Conservation (phyloP, 805 yeast species). For the Candida vartiovaarae region DNA sequence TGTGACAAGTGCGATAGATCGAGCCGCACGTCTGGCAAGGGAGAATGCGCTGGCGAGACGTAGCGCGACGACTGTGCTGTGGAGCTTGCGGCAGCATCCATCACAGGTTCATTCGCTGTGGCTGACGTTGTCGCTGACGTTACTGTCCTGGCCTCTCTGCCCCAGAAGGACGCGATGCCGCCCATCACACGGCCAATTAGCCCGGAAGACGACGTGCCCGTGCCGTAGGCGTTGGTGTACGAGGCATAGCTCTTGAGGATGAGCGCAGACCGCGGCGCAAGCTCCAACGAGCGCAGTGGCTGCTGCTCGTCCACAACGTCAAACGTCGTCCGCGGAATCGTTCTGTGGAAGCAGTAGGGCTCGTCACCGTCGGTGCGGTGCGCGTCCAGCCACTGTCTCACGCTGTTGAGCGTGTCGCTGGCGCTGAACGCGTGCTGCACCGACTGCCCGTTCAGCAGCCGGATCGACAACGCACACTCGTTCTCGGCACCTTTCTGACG, state of each 20-base stretch:
- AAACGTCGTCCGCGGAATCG: slow-evolving; percentile 57
- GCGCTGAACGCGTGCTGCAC: slow-evolving; percentile 44
- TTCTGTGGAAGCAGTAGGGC: slow-evolving; percentile 41
- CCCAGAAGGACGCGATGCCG: slow-evolving; percentile 31
- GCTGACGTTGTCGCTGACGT: background rate
- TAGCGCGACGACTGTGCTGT: slow-evolving; percentile 22
- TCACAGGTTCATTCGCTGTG: background rate
- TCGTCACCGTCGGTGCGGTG: slow-evolving; percentile 41
- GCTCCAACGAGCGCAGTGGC: slow-evolving; percentile 44
- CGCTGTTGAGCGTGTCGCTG: slow-evolving; percentile 41
- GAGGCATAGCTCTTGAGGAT: slow-evolving; percentile 56
- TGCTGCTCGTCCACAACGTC: slow-evolving; percentile 53
- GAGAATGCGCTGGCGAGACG: slow-evolving; percentile 22
- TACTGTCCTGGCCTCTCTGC: background rate
- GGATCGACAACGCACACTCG: slow-evolving; percentile 44
- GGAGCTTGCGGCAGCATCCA: background rate
- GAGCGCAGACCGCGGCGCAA: slow-evolving; percentile 68
- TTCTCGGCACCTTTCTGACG: slow-evolving; percentile 6
- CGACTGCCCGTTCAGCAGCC: slow-evolving; percentile 61
- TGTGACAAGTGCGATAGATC: slow-evolving; percentile 19
- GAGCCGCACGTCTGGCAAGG: slow-evolving; percentile 8
- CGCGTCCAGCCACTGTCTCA: slow-evolving; percentile 53
- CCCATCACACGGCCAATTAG: slow-evolving; percentile 26
- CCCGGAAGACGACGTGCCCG: slow-evolving; percentile 15
- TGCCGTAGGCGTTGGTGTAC: slow-evolving; percentile 23